Percentiles rank a stretch among this genome's conserved stretches.
Conservation (phyloP, 2,329 filamentous ascomycete genomes). For the Chaetothyriales sp. region DNA sequence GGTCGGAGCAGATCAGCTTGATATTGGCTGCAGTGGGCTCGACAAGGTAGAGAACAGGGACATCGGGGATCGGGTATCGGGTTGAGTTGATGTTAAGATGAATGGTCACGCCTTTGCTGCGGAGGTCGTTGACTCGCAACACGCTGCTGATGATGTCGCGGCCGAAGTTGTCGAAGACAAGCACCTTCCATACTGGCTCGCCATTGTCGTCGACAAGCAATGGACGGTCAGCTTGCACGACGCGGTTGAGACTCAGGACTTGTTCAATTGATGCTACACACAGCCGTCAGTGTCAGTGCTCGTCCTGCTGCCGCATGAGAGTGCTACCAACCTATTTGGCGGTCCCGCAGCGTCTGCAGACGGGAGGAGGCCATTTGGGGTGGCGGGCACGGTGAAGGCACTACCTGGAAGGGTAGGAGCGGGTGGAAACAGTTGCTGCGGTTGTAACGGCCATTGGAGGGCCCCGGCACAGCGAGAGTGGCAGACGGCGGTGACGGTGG, state of each 20-base stretch:
- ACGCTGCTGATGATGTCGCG: conserved; percentile 96
- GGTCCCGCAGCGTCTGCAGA: conserved; percentile 47
- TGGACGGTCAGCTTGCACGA: conserved; percentile 34
- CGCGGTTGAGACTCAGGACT: conserved; percentile 86
- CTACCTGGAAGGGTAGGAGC: not conserved
- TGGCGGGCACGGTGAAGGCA: not conserved
- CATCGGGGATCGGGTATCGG: conserved; percentile 84
- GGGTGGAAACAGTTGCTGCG: not conserved
- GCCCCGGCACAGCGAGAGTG: not conserved
- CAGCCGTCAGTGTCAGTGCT: conserved; percentile 9
- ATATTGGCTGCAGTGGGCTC: conserved; percentile 75
- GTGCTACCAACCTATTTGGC: conserved; percentile 49
- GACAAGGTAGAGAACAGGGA: conserved; percentile 90
- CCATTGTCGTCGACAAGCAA: conserved; percentile 63
- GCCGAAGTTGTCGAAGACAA: conserved; percentile 85
- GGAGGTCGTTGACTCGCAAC: conserved; percentile 78
- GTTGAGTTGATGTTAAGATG: conserved; percentile 73
- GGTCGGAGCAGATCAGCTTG: conserved; percentile 66
- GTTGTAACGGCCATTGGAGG: not conserved
- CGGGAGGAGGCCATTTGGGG: conserved; percentile 13
- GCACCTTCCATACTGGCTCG: conserved; percentile 91
- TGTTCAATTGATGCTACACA: conserved; percentile 79
- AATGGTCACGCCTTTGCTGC: conserved; percentile 90
- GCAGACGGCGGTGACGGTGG: not conserved
- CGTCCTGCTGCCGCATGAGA: conserved; percentile 15